Conservation (phyloP, 1,139 yeast genomes). For the Blastobotrys illinoisensis region DNA sequence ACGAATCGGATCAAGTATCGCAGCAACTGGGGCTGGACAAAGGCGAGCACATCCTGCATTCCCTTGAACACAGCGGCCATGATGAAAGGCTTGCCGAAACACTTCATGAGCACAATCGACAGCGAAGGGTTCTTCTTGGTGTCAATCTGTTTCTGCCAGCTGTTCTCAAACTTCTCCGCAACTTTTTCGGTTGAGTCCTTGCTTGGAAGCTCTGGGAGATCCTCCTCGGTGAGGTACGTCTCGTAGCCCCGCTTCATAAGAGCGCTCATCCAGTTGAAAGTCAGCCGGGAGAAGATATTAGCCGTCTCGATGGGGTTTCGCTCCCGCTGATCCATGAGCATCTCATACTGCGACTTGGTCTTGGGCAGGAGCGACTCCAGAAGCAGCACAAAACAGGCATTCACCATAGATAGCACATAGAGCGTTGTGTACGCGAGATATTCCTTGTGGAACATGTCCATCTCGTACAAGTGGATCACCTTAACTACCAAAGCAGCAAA, state of each 20-base stretch:
- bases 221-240: slow-evolving; percentile 66
- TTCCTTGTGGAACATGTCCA: slow-evolving; percentile 36
- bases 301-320: slow-evolving; percentile 73
- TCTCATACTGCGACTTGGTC: slow-evolving; percentile 39
- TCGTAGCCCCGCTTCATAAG: slow-evolving; percentile 81
- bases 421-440: slow-evolving; percentile 32
- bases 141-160: slow-evolving; percentile 52
- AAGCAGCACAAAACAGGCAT: slow-evolving; percentile 46
- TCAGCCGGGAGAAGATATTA: slow-evolving; percentile 69
- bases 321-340: slow-evolving; percentile 35
- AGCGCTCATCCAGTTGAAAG: slow-evolving; percentile 90
- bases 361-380: slow-evolving; percentile 51
- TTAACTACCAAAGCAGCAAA: slow-evolving; percentile 39
- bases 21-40: slow-evolving; percentile 83
- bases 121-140: slow-evolving; percentile 56
- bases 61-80: slow-evolving; percentile 76
- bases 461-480: slow-evolving; percentile 44
- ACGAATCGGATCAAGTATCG: slow-evolving; percentile 75
- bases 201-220: slow-evolving; percentile 74
- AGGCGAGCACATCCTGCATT: slow-evolving; percentile 74
- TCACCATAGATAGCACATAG: slow-evolving; percentile 45
- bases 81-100: slow-evolving; percentile 67
- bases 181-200: slow-evolving; percentile 49
- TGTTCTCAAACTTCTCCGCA: slow-evolving; percentile 42
- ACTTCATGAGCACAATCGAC: slow-evolving; percentile 50